These are phyloP conservation scores for Moesziomyces sp. DNA, from an alignment of 1,284 basidiomycete genomes.

Conservation along the genomic window DNA sequence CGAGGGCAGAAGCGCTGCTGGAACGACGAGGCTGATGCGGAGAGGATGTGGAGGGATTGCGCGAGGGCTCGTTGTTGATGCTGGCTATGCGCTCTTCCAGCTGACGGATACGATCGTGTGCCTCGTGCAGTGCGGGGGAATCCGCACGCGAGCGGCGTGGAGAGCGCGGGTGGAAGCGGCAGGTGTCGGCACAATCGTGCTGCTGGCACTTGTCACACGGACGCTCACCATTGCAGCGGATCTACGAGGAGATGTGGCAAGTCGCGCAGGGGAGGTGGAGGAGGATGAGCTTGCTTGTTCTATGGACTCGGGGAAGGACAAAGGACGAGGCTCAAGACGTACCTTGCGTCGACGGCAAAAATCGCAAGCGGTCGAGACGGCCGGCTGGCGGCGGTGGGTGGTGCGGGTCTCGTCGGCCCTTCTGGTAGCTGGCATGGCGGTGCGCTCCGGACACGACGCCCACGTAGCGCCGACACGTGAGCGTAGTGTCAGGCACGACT, in stretches of 20 bases:
- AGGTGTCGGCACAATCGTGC: conserved; percentile 12
- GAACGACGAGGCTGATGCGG: too few species aligned
- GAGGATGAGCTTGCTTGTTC: not conserved
- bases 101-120: conserved; percentile 14
- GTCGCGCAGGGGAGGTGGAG: not conserved
- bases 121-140: conserved; percentile 4
- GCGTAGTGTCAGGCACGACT: too few species aligned
- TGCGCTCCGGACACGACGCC: too few species aligned
- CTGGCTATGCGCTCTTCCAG: conserved; percentile 9
- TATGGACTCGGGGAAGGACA: not conserved
- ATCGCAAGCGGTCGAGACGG: conserved; percentile 24
- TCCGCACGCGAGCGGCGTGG: too few species aligned
- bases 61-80: conserved; percentile 1
- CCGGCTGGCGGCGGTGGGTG: conserved; percentile 3
- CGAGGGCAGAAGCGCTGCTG: too few species aligned
- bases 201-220: conserved; percentile 27
- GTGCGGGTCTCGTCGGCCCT: too few species aligned
- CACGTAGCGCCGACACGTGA: too few species aligned
- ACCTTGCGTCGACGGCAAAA: conserved; percentile 29
- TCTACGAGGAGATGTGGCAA: conserved; percentile 4
- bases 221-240: conserved; percentile 14
- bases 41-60: too few species aligned
- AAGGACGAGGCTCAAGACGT: not conserved
- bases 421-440: too few species aligned
- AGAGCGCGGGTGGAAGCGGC: conserved; percentile 6